phyloP scores from a whole-genome alignment of 768 basidiomycete genomes.

The Filobasidium floriforme region DNA sequence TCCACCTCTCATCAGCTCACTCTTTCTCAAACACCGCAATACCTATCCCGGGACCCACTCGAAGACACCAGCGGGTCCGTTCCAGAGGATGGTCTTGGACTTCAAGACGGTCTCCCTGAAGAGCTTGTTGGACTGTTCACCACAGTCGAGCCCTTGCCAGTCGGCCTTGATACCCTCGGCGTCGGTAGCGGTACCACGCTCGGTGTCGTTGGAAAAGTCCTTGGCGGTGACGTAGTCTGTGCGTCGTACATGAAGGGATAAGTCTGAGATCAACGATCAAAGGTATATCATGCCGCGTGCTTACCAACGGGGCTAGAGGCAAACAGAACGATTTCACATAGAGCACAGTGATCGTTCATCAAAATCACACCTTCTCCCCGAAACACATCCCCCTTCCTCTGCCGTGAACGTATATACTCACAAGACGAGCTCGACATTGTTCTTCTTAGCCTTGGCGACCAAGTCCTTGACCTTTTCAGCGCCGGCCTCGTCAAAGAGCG shows the following conservation, averaged over 20 bases:
- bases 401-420: too few species aligned
- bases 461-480: conserved; percentile 74
- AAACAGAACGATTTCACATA: too few species aligned
- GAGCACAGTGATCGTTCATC: too few species aligned
- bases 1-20: neutral
- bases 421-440: conserved; percentile 87
- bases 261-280: neutral
- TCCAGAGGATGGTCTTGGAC: conserved; percentile 92
- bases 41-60: conserved; percentile 49
- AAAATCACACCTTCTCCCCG: too few species aligned
- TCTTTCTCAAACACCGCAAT: neutral
- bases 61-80: conserved; percentile 92
- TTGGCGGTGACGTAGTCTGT: conserved; percentile 90
- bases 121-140: conserved; percentile 70
- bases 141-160: conserved; percentile 93
- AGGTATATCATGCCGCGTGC: neutral
- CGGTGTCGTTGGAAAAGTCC: conserved; percentile 88
- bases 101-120: conserved; percentile 73
- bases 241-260: conserved; percentile 51
- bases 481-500: conserved; percentile 84
- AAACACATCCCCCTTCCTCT: too few species aligned
- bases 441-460: conserved; percentile 83
- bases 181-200: conserved; percentile 66
- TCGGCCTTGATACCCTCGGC: conserved; percentile 78
- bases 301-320: neutral